Evolutionary conservation across 495 filamentous ascomycete genomes (phyloP).

Genomic region (Cercophora scortea): DNA sequence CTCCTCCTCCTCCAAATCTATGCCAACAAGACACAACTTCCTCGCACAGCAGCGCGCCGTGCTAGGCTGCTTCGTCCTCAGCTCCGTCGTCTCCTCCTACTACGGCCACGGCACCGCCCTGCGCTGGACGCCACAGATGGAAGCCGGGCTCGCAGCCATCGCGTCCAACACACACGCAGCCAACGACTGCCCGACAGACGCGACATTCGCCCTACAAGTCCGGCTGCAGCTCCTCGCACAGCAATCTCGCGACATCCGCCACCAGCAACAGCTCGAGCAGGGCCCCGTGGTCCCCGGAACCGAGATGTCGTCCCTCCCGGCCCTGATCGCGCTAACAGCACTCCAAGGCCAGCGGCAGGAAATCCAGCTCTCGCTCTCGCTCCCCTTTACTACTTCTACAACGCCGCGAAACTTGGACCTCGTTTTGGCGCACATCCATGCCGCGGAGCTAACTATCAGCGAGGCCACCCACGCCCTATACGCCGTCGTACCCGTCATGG

Average conservation of each 20-base stretch:
- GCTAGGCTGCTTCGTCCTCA: conserved; percentile 28
- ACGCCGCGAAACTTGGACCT: neutral
- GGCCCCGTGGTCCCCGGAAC: neutral
- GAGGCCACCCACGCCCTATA: conserved; percentile 10
- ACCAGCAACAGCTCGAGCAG: neutral
- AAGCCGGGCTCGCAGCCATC: conserved; percentile 23
- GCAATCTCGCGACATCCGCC: conserved; percentile 3
- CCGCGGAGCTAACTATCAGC: neutral
- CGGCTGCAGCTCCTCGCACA: conserved; percentile 34
- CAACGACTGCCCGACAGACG: conserved; percentile 31
- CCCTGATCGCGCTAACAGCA: neutral
- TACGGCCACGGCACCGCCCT: conserved; percentile 23
- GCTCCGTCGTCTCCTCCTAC: conserved; percentile 19
- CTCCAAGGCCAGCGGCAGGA: conserved; percentile 5
- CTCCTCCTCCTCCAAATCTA: neutral
- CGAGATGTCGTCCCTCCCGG: neutral
- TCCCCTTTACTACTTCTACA: neutral
- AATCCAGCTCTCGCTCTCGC: neutral
- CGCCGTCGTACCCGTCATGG: neutral
- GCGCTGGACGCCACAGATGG: conserved; percentile 31
- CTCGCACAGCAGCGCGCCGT: conserved; percentile 46
- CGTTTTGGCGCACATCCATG: neutral
- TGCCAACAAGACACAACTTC: conserved; percentile 6
- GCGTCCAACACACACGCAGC: neutral
- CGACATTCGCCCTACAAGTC: conserved; percentile 37